phyloP scores from a whole-genome alignment of 2,329 filamentous ascomycete species.

The Aphanoascus verrucosus region DNA sequence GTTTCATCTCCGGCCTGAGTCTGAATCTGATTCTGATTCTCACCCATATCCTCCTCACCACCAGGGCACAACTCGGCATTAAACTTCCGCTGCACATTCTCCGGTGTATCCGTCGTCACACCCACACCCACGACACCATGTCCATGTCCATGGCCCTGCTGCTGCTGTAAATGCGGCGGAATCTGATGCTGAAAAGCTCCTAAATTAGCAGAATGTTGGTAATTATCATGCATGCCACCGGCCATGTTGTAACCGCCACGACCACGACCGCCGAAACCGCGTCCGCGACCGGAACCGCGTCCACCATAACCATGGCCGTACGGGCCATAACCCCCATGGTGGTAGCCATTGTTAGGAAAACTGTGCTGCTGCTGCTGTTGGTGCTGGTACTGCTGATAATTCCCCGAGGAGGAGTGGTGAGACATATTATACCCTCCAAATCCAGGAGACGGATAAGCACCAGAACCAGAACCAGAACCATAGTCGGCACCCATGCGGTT shows the following conservation, averaged over 20 bases:
- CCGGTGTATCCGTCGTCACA: conserved; percentile 19
- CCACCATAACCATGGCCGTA: conserved; percentile 56
- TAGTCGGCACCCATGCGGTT: conserved; percentile 71
- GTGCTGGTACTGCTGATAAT: too few species aligned
- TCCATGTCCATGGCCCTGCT: conserved; percentile 9
- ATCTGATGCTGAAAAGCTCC: conserved; percentile 25
- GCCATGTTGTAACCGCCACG: conserved; percentile 27
- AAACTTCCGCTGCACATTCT: conserved; percentile 15
- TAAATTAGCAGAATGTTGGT: conserved; percentile 27
- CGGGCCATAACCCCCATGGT: conserved; percentile 65
- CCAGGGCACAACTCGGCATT: conserved; percentile 28
- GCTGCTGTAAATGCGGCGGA: conserved; percentile 21
- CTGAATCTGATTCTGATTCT: too few species aligned
- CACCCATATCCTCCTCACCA: conserved; percentile 26
- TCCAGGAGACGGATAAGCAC: too few species aligned
- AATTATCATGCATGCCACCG: conserved; percentile 30
- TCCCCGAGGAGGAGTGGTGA: conserved; percentile 68
- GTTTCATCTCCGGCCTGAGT: conserved; percentile 17
- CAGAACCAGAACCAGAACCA: too few species aligned
- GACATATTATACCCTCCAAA: conserved; percentile 59
- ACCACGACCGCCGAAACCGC: conserved; percentile 41
- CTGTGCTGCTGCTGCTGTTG: conserved; percentile 43
- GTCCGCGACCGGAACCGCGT: conserved; percentile 55
- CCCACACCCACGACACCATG: conserved; percentile 9
- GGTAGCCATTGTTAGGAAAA: conserved; percentile 51